A percentile compares a stretch with the other conserved stretches of the same genome.
phyloP scores from a whole-genome alignment of 208 protist species.

The Wallacemonas collosoma region DNA sequence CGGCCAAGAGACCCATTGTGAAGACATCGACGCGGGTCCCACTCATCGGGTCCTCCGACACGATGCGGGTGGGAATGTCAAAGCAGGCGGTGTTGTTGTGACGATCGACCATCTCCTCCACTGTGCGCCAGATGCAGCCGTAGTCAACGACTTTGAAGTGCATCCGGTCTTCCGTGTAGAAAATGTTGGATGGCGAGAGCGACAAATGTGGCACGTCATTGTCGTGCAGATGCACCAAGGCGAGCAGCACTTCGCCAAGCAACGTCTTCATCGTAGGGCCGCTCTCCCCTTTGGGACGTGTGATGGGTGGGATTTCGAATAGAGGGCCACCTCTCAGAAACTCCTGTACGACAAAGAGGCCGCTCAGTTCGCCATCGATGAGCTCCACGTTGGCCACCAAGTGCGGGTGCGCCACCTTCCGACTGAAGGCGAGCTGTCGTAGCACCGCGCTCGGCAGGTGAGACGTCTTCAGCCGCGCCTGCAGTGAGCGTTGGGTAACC shows the following conservation, averaged over 20 bases:
- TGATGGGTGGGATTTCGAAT: constrained; percentile 22
- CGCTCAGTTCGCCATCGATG: constrained; percentile 60
- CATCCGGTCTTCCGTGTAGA: constrained; percentile 40
- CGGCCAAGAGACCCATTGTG: constrained; percentile 74
- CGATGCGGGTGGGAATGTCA: constrained; percentile 65
- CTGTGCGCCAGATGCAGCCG: constrained; percentile 67
- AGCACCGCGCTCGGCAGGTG: constrained; percentile 8
- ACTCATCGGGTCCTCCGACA: constrained; percentile 22
- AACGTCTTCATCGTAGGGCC: constrained; percentile 43
- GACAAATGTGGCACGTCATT: constrained; percentile 65
- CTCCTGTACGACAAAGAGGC: constrained; percentile 69
- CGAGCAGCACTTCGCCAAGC: constrained; percentile 65
- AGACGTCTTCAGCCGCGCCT: constrained; percentile 31
- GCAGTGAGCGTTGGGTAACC: constrained; percentile 49
- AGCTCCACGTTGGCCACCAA: constrained; percentile 69
- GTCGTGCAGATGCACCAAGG: constrained; percentile 65
- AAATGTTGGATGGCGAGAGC: constrained; percentile 75
- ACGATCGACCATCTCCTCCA: constrained; percentile 44
- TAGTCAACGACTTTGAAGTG: constrained; percentile 72
- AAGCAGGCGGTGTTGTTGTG: constrained; percentile 28
- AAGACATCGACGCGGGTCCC: constrained; percentile 60
- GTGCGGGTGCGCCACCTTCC: constrained; percentile 67
- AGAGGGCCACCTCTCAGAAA: constrained; percentile 48
- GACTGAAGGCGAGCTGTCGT: constrained; percentile 46
- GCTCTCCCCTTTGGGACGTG: constrained; percentile 3